Evolutionary conservation across 345 rosid genomes (phyloP).

Genomic region (Heritiera fomes): DNA sequence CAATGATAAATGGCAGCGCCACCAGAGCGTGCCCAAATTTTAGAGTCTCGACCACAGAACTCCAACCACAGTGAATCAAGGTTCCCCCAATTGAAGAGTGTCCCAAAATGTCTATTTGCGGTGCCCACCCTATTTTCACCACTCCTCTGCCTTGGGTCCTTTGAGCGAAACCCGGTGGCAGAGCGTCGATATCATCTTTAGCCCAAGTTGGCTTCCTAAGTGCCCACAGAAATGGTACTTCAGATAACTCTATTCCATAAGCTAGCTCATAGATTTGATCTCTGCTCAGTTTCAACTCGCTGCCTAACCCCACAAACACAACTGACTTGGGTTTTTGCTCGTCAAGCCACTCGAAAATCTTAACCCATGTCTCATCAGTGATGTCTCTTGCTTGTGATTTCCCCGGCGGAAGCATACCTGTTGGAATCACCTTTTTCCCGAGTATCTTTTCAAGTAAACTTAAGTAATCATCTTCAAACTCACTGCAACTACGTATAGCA

Average conservation of each 20-base stretch:
- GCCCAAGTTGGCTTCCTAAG: constrained; percentile 30
- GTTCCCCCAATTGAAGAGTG: constrained; percentile 44
- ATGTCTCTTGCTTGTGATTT: background rate
- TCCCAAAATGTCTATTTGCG: constrained; percentile 36
- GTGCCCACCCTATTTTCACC: constrained; percentile 46
- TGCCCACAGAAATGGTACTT: constrained; percentile 47
- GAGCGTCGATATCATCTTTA: constrained; percentile 8
- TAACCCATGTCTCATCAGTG: constrained; percentile 28
- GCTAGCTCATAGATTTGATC: constrained; percentile 36
- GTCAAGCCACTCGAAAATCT: constrained; percentile 42
- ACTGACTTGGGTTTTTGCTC: constrained; percentile 15
- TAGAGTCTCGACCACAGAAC: constrained; percentile 25
- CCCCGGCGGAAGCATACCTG: constrained; percentile 45
- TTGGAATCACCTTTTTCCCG: constrained; percentile 43
- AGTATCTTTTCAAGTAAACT: constrained; percentile 29
- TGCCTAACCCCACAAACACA: constrained; percentile 45
- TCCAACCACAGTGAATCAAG: constrained; percentile 29
- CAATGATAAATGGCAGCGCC: constrained; percentile 19
- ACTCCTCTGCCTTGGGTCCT: constrained; percentile 34
- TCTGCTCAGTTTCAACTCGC: constrained; percentile 40
- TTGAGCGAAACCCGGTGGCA: constrained; percentile 42
- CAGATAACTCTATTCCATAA: constrained; percentile 40
- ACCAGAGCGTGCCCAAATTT: constrained; percentile 27
- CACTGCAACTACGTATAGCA: constrained; percentile 38
- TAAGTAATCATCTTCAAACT: constrained; percentile 54